Base-by-base conservation (phyloP, 2,329 filamentous ascomycete genomes). In the Ceratocystis lukuohia region DNA sequence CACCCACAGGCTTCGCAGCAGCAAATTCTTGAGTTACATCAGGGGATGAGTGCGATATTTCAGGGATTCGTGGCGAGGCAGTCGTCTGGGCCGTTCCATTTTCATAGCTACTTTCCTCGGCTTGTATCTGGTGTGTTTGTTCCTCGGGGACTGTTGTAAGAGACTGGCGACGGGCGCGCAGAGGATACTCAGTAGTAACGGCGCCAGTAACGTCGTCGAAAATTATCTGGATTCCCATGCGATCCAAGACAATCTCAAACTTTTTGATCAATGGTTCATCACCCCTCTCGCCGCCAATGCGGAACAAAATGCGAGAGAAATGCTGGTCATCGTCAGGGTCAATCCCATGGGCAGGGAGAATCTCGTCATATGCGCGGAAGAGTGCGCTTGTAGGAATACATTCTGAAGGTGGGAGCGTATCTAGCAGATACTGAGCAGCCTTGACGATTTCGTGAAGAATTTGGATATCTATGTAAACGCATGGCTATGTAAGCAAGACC, bases 241-340 rank as follows among this genome's bases (percentile, higher is more conserved):
- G 80, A 17, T 77, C 78, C 70, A 95, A 79, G 68, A 90, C 80
- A 67, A 81, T 78, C 73, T 85, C 82, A 71, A 94, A 92, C 70
- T 87, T 88, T 67, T 87, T 83, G 69, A 84, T 80, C 33, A 95
- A 78, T 3, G 80, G 80, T 44, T 76, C 77, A 61, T 81, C 75
- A 61, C 82, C 81, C 67, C 80, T 80, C 71, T 84, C 81, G 68
- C 85, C 85, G 64, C 89, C 88, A 73, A 96, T 84, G 71, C 87
- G 87, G 74, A 94, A 89, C 66, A 96, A 77, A 71, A 95, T 86
- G 69, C 87, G 84, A 70, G 91, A 85, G 72, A 91, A 87, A 70
- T 88, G 84, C 71, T 86, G 85, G 71, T 92, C 89, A 70, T 88
- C 80, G 71, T 89, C 85, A n/a, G 84, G 81, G 68, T 89, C 82